These are phyloP conservation scores for Harringtonia lauricola DNA, from an alignment of 2,329 filamentous ascomycete genomes.

Conservation along the genomic window DNA sequence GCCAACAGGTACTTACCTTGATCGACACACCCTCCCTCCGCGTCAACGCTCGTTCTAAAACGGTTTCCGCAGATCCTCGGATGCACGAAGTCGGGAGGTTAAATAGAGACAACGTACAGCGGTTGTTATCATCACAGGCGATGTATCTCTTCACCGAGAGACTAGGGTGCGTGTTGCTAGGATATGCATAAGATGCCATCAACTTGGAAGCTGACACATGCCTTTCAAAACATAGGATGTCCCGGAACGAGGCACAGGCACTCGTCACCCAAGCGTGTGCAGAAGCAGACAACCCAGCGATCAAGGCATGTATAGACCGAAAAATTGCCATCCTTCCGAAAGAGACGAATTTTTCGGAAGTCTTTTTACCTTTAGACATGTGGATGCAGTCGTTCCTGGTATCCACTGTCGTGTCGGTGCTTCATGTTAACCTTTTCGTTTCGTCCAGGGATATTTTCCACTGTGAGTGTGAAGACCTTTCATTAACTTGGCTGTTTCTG, in stretches of 20 bases:
- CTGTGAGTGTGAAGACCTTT: slow-evolving; percentile 30
- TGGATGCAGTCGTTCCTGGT: background rate
- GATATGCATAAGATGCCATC: no score
- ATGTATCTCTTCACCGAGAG: slow-evolving; percentile 44
- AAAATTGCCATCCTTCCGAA: no score
- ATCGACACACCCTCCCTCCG: background rate
- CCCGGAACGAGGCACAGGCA: slow-evolving; percentile 43
- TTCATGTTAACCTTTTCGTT: background rate
- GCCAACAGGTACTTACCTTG: slow-evolving; percentile 44
- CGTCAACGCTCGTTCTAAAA: background rate
- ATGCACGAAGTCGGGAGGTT: slow-evolving; percentile 40
- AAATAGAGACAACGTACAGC: slow-evolving; percentile 43
- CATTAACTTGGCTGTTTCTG: no score
- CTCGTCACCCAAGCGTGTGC: slow-evolving; percentile 43
- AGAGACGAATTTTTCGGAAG: no score
- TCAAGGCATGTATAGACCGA: slow-evolving; percentile 35
- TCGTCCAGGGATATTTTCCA: slow-evolving; percentile 45
- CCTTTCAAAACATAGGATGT: slow-evolving; percentile 31
- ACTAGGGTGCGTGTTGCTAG: slow-evolving; percentile 25
- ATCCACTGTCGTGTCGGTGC: no score
- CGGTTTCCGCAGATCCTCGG: slow-evolving; percentile 28
- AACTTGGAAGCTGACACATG: background rate
- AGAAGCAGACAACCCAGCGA: slow-evolving; percentile 40
- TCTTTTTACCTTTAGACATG: no score
- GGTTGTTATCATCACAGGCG: slow-evolving; percentile 42